Evolutionary conservation across 768 basidiomycete genomes (phyloP), one percentile per base, ranked within the genome.

Genomic region (Agrocybe praecox): DNA sequence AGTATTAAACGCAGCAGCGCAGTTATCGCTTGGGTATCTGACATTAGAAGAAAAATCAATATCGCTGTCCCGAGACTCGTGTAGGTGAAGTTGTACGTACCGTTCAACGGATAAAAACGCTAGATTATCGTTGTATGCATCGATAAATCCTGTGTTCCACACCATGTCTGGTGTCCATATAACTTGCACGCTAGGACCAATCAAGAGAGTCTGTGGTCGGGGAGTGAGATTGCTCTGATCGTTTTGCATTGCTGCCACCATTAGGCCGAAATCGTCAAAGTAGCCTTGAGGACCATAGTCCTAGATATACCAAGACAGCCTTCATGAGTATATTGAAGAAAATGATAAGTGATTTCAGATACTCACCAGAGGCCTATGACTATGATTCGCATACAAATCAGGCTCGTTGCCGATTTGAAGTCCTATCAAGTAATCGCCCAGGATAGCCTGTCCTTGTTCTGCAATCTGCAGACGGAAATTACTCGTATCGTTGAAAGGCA

Each of bases 361-460:
- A 43, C 52, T 22, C n/a, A 62, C 61, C 24, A 55, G 18, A 1
- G 72, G 68, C 15, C 79, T 74, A 63, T 79, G 77, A 0, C 66
- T 67, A 56, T 79, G 80, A 29, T 58, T 52, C 1, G 65, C 77
- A 56, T 83, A 86, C 49, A 83, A 71, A 67, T 84, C 82, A 12
- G 75, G 82, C 70, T 92, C 89, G 69, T 93, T 92, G 1, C 86
- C 90, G 3, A 84, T 80, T 67, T 92, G 88, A 24, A 90, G 72
- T 0, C 88, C 91, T 24, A 89, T 69, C n/a, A 94, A 76, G 56
- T 80, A 73, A 55, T 83, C 73, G 0, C 92, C 92, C 1, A 94
- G 76, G 56, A 91, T 86, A 14, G 69, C 55, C 61, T 92, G 80
- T 2, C 84, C 87, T 46, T 74, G 69, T 63, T 86, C 82, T 4